A percentile compares a stretch with the other conserved stretches of the same genome.
Conservation (phyloP, 2,329 filamentous ascomycete species). For the Hymenoscyphus linearis region DNA sequence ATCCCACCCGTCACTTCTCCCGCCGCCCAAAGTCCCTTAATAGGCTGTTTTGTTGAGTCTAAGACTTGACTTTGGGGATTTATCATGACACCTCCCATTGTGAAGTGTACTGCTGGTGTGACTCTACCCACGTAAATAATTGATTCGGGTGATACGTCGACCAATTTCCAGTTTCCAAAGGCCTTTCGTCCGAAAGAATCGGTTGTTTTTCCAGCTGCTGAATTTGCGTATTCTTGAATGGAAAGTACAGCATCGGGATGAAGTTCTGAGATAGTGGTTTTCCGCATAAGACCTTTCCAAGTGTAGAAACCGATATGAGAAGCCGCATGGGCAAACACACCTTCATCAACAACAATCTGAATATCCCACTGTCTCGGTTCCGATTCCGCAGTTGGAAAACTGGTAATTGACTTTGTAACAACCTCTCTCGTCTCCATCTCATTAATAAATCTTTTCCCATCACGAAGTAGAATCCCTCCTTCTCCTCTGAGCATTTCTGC, state of each 20-base stretch:
- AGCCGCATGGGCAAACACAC: constrained; percentile 45
- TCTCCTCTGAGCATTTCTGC: constrained; percentile 59
- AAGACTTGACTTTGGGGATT: constrained; percentile 49
- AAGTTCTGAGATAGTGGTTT: constrained; percentile 49
- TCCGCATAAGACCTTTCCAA: constrained; percentile 55
- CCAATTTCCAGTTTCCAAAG: constrained; percentile 54
- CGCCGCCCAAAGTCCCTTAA: constrained; percentile 55
- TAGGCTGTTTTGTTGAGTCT: constrained; percentile 36
- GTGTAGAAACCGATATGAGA: constrained; percentile 58
- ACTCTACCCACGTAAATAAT: constrained; percentile 54
- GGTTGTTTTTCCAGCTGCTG: constrained; percentile 35
- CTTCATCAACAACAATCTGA: constrained; percentile 54
- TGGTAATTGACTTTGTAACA: constrained; percentile 49
- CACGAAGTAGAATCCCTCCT: constrained; percentile 50
- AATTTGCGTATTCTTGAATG: constrained; percentile 45
- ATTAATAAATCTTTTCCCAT: constrained; percentile 53
- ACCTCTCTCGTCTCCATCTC: constrained; percentile 56
- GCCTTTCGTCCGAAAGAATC: constrained; percentile 44
- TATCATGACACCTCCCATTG: constrained; percentile 60
- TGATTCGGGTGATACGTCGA: constrained; percentile 42
- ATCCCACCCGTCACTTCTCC: constrained; percentile 61
- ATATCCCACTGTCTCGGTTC: constrained; percentile 51
- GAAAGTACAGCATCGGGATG: constrained; percentile 35
- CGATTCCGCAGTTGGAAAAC: constrained; percentile 28
- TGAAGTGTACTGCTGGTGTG: constrained; percentile 61